Evolutionary conservation across 441 rosid genomes (phyloP).

Genomic region (Gossypium lobatum): DNA sequence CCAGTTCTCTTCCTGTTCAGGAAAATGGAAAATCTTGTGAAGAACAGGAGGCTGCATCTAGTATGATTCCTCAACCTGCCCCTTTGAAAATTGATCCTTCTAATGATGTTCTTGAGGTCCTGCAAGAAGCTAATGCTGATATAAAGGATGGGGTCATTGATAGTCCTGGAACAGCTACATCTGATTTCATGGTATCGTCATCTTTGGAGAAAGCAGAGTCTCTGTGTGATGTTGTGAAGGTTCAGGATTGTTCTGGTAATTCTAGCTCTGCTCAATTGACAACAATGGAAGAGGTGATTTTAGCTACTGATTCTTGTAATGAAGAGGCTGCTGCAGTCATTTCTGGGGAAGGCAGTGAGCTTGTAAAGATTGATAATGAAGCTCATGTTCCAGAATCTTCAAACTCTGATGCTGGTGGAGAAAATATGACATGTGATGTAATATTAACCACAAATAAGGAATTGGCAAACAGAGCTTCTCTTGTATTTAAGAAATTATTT

Average conservation of each 20-base stretch:
- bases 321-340: conserved; percentile 24
- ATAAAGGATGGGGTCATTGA: conserved; percentile 51
- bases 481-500: conserved; percentile 45
- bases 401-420: conserved; percentile 23
- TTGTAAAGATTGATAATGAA: conserved; percentile 15
- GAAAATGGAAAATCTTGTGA: conserved; percentile 25
- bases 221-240: conserved; percentile 24
- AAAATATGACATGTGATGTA: conserved; percentile 30
- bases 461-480: conserved; percentile 52
- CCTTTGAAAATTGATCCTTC: conserved; percentile 41
- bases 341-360: conserved; percentile 24
- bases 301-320: conserved; percentile 18
- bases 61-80: conserved; percentile 31
- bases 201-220: conserved; percentile 22
- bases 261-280: conserved; percentile 20
- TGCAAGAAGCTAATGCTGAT: conserved; percentile 32
- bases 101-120: conserved; percentile 31
- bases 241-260: conserved; percentile 27
- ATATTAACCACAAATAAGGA: conserved; percentile 63
- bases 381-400: conserved; percentile 10
- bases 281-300: conserved; percentile 12
- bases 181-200: conserved; percentile 40
- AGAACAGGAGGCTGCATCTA: conserved; percentile 31
- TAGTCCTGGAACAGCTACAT: conserved; percentile 68
- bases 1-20: conserved; percentile 30